Percentiles rank a stretch among this genome's conserved stretches.
These are phyloP conservation scores for Trichoderma sp. DNA, from an alignment of 2,329 filamentous ascomycete genomes.

Conservation along the genomic window DNA sequence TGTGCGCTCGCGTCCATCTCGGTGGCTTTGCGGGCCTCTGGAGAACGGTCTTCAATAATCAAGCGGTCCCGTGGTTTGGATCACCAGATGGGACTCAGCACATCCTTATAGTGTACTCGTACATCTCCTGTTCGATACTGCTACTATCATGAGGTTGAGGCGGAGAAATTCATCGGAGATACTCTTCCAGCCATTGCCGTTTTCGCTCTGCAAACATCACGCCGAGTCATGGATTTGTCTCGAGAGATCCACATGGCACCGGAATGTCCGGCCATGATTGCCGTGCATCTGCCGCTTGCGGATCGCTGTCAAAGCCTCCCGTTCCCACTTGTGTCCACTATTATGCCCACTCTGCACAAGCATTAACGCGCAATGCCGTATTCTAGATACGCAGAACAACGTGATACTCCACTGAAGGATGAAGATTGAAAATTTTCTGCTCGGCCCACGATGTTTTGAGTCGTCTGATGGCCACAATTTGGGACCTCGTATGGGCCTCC, in stretches of 20 bases:
- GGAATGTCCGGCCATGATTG: conserved; percentile 13
- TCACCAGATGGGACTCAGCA: neutral
- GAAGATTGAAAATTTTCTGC: conserved; percentile 4
- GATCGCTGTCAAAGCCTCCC: conserved; percentile 8
- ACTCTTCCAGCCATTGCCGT: neutral
- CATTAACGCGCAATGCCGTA: conserved; percentile 1
- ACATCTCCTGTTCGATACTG: conserved; percentile 17
- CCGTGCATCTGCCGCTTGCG: conserved; percentile 16
- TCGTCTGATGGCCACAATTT: neutral
- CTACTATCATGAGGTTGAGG: conserved; percentile 10
- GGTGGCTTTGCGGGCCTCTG: conserved; percentile 18
- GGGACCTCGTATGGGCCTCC: neutral
- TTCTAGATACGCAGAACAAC: neutral
- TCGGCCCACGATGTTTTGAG: conserved; percentile 4
- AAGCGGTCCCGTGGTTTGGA: conserved; percentile 1
- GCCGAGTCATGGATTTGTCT: conserved; percentile 14
- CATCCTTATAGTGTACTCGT: neutral
- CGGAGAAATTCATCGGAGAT: conserved; percentile 16
- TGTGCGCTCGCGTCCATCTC: conserved; percentile 17
- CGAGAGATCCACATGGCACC: conserved; percentile 1
- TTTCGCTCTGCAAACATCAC: conserved; percentile 3
- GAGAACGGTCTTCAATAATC: neutral
- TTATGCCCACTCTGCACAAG: neutral
- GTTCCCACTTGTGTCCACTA: conserved; percentile 9
- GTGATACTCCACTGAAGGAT: conserved; percentile 4